Percentiles rank a stretch among this genome's conserved stretches.
phyloP scores from a whole-genome alignment of 805 yeast genomes.

The Wickerhamomyces subpelliculosus region DNA sequence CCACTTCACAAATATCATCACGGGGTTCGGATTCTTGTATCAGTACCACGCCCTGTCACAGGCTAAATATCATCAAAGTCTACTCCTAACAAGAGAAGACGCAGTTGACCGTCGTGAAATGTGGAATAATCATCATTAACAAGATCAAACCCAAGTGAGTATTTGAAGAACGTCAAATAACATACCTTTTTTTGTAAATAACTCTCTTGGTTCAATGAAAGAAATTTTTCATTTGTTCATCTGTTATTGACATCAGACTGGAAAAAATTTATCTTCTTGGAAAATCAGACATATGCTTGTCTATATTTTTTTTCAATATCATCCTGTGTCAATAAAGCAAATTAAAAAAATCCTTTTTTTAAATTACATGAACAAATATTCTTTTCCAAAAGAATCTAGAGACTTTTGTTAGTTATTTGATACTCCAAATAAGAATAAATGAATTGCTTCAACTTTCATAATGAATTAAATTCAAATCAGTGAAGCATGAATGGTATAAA shows the following conservation, averaged over 20 bases:
- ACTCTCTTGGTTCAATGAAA: not conserved
- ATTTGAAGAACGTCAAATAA: not conserved
- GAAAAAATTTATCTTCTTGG: conserved; percentile 55
- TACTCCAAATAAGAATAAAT: not conserved
- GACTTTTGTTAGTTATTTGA: conserved; percentile 2
- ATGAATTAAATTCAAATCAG: too few species aligned
- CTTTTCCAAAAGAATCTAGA: not conserved
- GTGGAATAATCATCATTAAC: conserved; percentile 56
- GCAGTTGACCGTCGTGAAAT: conserved; percentile 71
- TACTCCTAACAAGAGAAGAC: conserved; percentile 40
- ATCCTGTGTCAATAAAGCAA: conserved; percentile 48
- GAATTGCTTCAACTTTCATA: conserved; percentile 3
- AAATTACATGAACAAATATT: not conserved
- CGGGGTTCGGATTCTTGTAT: conserved; percentile 9
- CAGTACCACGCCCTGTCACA: conserved; percentile 78
- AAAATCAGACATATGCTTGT: conserved; percentile 99
- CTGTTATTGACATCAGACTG: conserved; percentile 40
- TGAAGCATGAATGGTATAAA: conserved; percentile 92
- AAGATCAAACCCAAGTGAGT: not conserved
- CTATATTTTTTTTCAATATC: conserved; percentile 58
- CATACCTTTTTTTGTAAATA: conserved; percentile 9
- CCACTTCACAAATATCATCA: too few species aligned
- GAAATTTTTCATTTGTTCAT: conserved; percentile 3
- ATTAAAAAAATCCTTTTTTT: conserved; percentile 20
- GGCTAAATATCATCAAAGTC: conserved; percentile 74